A percentile compares a stretch with the other conserved stretches of the same genome.
Evolutionary conservation across 257 asterid genomes (phyloP).

Genomic region (Gardenia jasminoides): DNA sequence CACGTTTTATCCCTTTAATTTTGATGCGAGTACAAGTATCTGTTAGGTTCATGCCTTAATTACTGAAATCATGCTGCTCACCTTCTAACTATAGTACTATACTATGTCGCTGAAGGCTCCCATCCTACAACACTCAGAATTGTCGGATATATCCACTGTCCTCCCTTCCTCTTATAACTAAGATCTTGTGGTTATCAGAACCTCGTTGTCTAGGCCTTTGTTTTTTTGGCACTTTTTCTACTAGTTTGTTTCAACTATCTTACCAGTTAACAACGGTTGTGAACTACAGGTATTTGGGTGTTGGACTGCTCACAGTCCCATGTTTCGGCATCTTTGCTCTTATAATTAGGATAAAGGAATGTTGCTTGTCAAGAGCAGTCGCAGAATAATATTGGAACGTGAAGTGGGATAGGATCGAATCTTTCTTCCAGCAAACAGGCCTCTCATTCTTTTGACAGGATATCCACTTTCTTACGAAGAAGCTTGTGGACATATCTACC

Average conservation of each 20-base stretch:
- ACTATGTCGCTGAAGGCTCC: too few species aligned
- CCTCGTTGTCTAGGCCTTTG: neutral
- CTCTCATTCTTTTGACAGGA: neutral
- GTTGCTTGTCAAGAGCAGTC: conserved; percentile 17
- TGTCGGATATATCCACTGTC: too few species aligned
- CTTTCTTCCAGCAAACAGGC: too few species aligned
- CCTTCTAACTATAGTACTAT: too few species aligned
- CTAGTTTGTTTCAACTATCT: neutral
- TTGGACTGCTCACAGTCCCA: conserved; percentile 57
- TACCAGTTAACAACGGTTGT: neutral
- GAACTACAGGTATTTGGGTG: conserved; percentile 54
- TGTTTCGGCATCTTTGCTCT: conserved; percentile 51
- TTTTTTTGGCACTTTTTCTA: neutral
- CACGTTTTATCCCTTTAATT: too few species aligned
- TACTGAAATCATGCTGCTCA: too few species aligned
- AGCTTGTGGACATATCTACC: neutral
- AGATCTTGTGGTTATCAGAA: neutral
- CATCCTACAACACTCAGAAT: too few species aligned
- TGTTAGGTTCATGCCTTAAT: too few species aligned
- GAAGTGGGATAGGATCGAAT: neutral
- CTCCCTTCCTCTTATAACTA: neutral
- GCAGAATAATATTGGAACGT: conserved; percentile 9
- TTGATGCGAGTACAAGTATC: too few species aligned
- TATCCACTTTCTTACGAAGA: neutral
- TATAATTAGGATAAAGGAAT: conserved; percentile 39